Evolutionary conservation across 1,284 basidiomycete genomes (phyloP), one percentile per base, ranked within the genome.

Genomic region (Sanghuangporus weigelae): DNA sequence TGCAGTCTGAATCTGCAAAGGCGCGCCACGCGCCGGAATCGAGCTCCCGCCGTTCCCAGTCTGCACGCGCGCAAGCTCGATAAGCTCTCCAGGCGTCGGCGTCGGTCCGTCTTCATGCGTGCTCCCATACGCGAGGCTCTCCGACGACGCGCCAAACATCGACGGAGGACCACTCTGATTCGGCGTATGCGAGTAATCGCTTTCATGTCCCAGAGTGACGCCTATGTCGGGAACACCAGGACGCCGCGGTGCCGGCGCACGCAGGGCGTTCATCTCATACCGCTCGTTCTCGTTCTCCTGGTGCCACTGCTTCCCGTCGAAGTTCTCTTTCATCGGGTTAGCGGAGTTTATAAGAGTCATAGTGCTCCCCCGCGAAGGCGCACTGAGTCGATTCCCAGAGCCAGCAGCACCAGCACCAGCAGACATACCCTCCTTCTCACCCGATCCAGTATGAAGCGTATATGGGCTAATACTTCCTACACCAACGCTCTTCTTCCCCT

Each of bases 401-500:
- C n/a, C 40, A 42, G 12, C 10, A 46, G 44, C 7, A n/a, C 44
- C 44, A 16, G 21, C 26, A 46, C 16, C 7, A n/a, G 16, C 44
- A 16, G 21, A n/a, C 16, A 46, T 44, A 11, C 38, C n/a, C 21
- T 46, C 56, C 42, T 56, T 49, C 21, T 60, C 53, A 14, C 23
- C 39, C 14, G 40, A 12, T 7, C 38, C 19, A 10, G 42, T 12
- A 3, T 44, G 14, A 58, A 53, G 57, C 19, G 55, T 58, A 44
- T 63, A 63, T 16, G 62, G 62, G 14, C 56, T 48, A 10, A 63
- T 42, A 54, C 57, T 46, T 7, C 48, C 56, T 57, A 39, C n/a
- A n/a, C 50, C 55, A 38, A 42, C 39, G 12, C 10, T 38, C 53
- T 36, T 54, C 53, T 46, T 23, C 36, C 42, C 21, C n/a, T 56